Percentiles rank a stretch among this genome's conserved stretches.
Conservation (phyloP, 2,329 filamentous ascomycete species). For the Aplosporella prunicola region DNA sequence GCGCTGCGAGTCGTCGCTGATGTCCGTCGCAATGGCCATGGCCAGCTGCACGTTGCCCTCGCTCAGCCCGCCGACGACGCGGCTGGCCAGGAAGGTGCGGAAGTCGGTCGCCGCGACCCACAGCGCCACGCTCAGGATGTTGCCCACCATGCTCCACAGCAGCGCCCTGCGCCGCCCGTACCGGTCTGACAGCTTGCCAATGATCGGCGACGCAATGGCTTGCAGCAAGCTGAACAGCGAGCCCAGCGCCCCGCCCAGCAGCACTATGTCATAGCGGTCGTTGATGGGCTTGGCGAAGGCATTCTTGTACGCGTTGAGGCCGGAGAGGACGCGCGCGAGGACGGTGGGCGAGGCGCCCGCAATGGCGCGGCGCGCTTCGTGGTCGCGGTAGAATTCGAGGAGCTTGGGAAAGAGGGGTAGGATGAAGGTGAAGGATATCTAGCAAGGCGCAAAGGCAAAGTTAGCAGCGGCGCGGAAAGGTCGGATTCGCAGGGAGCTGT, state of each 20-base stretch:
- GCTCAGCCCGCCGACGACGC: constrained; percentile 83
- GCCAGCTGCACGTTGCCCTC: constrained; percentile 96
- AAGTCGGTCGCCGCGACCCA: constrained; percentile 95
- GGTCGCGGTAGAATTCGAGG: constrained; percentile 88
- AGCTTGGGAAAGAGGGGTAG: constrained; percentile 91
- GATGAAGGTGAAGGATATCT: constrained; percentile 99
- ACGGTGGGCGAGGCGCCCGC: constrained; percentile 52
- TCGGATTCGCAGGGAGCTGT: not conserved
- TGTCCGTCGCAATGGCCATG: constrained; percentile 91
- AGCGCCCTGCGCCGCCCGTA: constrained; percentile 82
- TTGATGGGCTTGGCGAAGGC: constrained; percentile 88
- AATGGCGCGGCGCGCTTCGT: constrained; percentile 52
- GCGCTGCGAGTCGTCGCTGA: constrained; percentile 74
- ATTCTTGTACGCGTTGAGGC: constrained; percentile 90
- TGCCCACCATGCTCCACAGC: constrained; percentile 84
- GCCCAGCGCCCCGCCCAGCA: constrained; percentile 85
- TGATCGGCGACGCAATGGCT: constrained; percentile 82
- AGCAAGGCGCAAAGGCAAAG: not conserved
- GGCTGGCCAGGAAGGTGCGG: constrained; percentile 87
- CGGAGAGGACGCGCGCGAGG: constrained; percentile 68
- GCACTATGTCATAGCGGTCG: constrained; percentile 91
- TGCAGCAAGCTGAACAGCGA: constrained; percentile 91
- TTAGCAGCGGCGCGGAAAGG: not conserved
- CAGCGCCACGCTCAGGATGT: constrained; percentile 83
- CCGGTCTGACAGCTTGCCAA: constrained; percentile 77